phyloP scores from a whole-genome alignment of 345 rosid genomes.

The Eucalyptus albens region DNA sequence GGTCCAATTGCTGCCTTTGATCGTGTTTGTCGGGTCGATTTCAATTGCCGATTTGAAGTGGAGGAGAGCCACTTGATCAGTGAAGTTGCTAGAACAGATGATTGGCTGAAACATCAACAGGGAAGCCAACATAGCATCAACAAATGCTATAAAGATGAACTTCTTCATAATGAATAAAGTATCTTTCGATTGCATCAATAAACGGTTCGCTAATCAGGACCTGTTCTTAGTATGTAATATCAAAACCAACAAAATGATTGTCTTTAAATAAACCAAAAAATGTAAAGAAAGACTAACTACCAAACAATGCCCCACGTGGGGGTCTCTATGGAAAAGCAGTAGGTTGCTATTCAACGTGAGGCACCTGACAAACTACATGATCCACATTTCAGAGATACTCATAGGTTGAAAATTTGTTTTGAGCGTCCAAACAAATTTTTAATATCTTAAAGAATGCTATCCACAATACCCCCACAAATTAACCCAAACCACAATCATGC shows the following conservation, averaged over 20 bases:
- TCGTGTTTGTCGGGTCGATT: neutral
- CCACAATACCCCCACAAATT: neutral
- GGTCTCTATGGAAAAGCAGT: neutral
- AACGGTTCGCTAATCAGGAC: accelerated
- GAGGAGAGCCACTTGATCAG: neutral
- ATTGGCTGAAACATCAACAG: neutral
- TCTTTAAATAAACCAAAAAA: no score
- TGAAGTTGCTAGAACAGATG: neutral
- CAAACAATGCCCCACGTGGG: neutral
- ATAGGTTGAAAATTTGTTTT: neutral
- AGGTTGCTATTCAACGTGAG: neutral
- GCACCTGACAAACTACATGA: neutral
- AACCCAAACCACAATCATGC: neutral
- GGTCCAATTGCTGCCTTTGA: neutral
- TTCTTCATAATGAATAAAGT: neutral
- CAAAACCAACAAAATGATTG: accelerated
- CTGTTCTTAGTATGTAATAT: neutral
- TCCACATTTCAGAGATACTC: neutral
- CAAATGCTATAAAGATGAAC: neutral
- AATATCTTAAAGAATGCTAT: neutral
- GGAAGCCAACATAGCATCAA: neutral
- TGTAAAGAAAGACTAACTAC: no score
- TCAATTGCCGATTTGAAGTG: neutral
- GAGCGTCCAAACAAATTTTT: neutral
- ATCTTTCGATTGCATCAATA: neutral